Evolutionary conservation across 2,329 filamentous ascomycete genomes (phyloP), one percentile per base, ranked within the genome.

Genomic region (Curvularia eragrostidis): DNA sequence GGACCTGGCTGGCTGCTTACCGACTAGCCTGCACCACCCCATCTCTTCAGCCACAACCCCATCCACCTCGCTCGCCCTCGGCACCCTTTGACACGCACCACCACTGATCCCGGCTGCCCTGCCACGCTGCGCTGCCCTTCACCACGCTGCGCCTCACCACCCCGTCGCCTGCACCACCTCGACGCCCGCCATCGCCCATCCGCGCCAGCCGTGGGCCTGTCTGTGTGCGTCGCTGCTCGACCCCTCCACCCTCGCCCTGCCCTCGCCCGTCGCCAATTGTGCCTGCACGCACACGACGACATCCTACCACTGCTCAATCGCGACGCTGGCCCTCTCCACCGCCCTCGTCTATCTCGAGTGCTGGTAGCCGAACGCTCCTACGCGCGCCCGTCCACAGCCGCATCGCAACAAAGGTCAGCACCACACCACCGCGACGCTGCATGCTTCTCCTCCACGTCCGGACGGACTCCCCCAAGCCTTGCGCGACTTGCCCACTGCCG

Each of bases 321-420:
- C 65, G 59, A 59, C 62, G 54, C 57, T 66, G 61, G 54, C 58
- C 61, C 62, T 54, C 49, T 55, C 56, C 41, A 43, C 54, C 44
- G 39, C 49, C 43, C 38, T 54, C 19, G 39, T 54, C 44, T 52
- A 41, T 56, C 42, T 60, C 48, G 59, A 60, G 53, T 54, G 47
- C 54, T 54, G 56, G 49, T 49, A 57, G 58, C 52, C 53, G 36
- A 54, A 54, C 39, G 39, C 44, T 48, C 48, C 53, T 49, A 56
- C 59, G 48, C 34, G 59, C 63, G 56, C 58, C 51, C 46, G 50
- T 52, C 34, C 10, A 42, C 61, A 48, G 42, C 58, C 54, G 52
- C 59, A 58, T 54, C 44, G 52, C 58, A 60, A 54, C 58, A 63
- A 65, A 71, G 67, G 67, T 71, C 56, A 57, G 42, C 41, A 41